phyloP scores from a whole-genome alignment of 495 filamentous ascomycete genomes.

The Cetradonia linearis region DNA sequence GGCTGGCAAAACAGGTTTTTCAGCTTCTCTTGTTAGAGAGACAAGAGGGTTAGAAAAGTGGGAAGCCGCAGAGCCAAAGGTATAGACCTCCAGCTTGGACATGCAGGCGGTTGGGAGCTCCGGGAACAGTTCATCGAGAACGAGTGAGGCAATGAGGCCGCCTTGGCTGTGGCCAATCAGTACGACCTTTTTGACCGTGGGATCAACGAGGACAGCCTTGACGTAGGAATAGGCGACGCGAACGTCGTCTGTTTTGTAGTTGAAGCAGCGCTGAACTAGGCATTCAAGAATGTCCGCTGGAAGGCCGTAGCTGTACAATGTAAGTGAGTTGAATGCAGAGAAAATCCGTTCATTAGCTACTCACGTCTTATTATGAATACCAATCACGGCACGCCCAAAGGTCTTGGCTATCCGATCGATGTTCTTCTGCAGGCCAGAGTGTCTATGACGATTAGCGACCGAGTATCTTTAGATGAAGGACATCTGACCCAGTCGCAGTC shows the following conservation, averaged over 20 bases:
- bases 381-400: conserved; percentile 63
- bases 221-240: conserved; percentile 44
- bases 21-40: not conserved
- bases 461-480: conserved; percentile 17
- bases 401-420: conserved; percentile 61
- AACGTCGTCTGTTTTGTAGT: conserved; percentile 60
- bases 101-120: conserved; percentile 45
- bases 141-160: conserved; percentile 62
- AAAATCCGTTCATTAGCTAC: conserved; percentile 10
- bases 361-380: conserved; percentile 75
- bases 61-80: conserved; percentile 75
- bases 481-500: conserved; percentile 47
- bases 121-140: conserved; percentile 69
- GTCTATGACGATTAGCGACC: conserved; percentile 25
- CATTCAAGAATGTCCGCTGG: conserved; percentile 69
- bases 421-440: conserved; percentile 55
- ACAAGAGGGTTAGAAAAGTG: conserved; percentile 70
- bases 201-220: conserved; percentile 48
- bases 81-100: conserved; percentile 56
- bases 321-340: not conserved
- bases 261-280: conserved; percentile 64
- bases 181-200: conserved; percentile 56
- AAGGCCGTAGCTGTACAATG: conserved; percentile 41
- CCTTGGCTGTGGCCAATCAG: conserved; percentile 77
- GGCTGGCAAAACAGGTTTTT: conserved; percentile 10